Evolutionary conservation across 352 stramenopile species (phyloP).

Genomic region (Pythium aquatile): DNA sequence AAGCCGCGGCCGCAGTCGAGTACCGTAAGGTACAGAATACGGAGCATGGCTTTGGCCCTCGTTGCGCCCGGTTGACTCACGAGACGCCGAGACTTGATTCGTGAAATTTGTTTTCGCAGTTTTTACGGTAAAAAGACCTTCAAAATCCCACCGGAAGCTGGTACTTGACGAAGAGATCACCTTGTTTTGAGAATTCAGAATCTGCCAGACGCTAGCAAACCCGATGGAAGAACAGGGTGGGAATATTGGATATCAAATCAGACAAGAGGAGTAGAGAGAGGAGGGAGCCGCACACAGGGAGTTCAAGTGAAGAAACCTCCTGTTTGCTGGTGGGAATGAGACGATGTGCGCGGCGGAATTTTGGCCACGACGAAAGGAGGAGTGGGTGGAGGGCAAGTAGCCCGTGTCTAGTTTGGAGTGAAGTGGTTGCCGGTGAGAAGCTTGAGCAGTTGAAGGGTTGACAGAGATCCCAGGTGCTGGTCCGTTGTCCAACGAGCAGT

Average conservation of each 20-base stretch:
- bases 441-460: background rate
- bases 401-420: background rate
- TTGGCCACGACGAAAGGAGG: background rate
- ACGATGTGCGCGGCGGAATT: slow-evolving; percentile 13
- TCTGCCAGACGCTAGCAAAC: background rate
- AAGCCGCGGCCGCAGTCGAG: background rate
- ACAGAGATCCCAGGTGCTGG: slow-evolving; percentile 6
- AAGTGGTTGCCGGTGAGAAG: background rate
- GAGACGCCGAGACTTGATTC: background rate
- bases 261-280: slow-evolving; percentile 3
- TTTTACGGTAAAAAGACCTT: slow-evolving; percentile 23
- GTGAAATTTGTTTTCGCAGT: slow-evolving; percentile 15
- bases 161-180: slow-evolving; percentile 4
- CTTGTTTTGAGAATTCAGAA: slow-evolving; percentile 11
- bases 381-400: background rate
- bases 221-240: background rate
- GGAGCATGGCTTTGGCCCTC: background rate
- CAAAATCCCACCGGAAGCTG: slow-evolving; percentile 4
- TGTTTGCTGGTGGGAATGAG: slow-evolving; percentile 13
- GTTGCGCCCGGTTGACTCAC: background rate
- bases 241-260: slow-evolving; percentile 12
- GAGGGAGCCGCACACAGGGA: background rate
- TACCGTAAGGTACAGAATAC: slow-evolving; percentile 28
- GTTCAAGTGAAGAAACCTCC: slow-evolving; percentile 8
- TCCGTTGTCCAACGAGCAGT: background rate